Base-by-base conservation (phyloP, 1,284 basidiomycete species). In the Cutaneotrichosporon cavernicola region DNA sequence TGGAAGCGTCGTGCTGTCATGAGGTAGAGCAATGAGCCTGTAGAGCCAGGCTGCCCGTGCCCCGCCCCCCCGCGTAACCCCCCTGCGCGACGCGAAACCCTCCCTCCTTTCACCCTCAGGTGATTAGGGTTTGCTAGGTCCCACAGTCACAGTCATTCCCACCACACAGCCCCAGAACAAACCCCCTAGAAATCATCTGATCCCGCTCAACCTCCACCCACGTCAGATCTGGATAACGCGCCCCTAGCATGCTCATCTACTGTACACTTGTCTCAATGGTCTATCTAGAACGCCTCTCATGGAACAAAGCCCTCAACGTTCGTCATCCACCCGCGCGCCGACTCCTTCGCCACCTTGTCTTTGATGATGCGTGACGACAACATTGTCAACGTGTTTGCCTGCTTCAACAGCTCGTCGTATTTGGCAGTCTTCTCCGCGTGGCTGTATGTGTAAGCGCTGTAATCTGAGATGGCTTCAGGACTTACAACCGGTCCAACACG, bases 401-500 rank as follows among this genome's bases (percentile, higher is more conserved):
- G 95, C 70, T 86, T 87, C 63, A 87, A 85, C 61, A 97, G 81
- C 6, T 92, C 91, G 52, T 85, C 82, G 72, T 96, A 97, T 30
- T 92, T 87, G 71, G 88, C 89, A 80, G 88, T 90, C 76, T 90
- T 89, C 55, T 94, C 83, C 69, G 86, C 88, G 84, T 91, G 88
- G 71, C 92, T 95, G 72, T 18, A 7, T 21, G 6, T 36, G 51
- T 31, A 18, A 55, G 31, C 46, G 1, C 4, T 5, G 49, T 16
- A 8, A 1, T 38, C 7, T 22, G 50, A 16, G 4, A 49, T 16
- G 4, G 8, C 22, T 16, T 2, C 26, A 56, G 22, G 6, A 66
- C 90, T 68, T 73, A 94, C 91, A 92, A 88, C 74, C 87, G 84
- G 73, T 97, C 91, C 30, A 99, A 84, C 73, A 98, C 91, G 16